Evolutionary conservation across 176 grass and related monocot genomes (phyloP), one percentile per base, ranked within the genome.

Genomic region (Carex scoparia): DNA sequence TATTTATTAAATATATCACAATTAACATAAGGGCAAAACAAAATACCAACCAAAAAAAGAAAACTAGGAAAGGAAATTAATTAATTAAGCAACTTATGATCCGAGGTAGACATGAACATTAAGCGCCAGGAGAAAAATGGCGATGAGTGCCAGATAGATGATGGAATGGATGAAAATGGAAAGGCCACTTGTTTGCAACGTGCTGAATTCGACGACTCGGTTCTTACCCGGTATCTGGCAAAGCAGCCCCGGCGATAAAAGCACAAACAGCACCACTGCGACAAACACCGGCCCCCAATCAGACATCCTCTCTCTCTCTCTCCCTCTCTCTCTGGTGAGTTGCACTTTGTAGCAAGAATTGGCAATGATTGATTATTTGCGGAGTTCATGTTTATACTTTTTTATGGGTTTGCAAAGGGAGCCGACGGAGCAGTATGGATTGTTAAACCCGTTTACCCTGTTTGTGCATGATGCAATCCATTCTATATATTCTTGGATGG

Each of bases 221-320:
- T 58, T 71, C 27, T 86, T 71, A 7, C 85, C 85, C 10, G 85
- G 85, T 7, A 86, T 86, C 77, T 86, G 85, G 28, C 81, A 15
- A 7, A 86, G 62, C 62, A 86, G 19, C 12, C 85, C 85, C 4
- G 85, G 85, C n/a, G 85, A 70, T 4, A 86, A 67, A 14, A 86
- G 12, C 71, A 86, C 85, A 48, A 86, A 86, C 58, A 86, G 11
- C 48, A 86, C 65, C 16, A 86, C 85, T 30, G 75, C 85, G 3
- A 86, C 18, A 38, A 86, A 70, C 27, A 86, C 85, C 33, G 85
- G 85, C 10, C 85, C 85, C 85, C 85, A 86, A 86, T 86, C 85
- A 1, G 85, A 81, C 85, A 86, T 86, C 48, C 81, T 83, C 62
- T 44, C 59, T 65, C 42, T 19, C 10, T 27, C 58, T 59, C 61